Percentiles rank a stretch among this genome's conserved stretches.
Evolutionary conservation across 2,329 filamentous ascomycete species (phyloP).

Genomic region (Xylaria sp.): DNA sequence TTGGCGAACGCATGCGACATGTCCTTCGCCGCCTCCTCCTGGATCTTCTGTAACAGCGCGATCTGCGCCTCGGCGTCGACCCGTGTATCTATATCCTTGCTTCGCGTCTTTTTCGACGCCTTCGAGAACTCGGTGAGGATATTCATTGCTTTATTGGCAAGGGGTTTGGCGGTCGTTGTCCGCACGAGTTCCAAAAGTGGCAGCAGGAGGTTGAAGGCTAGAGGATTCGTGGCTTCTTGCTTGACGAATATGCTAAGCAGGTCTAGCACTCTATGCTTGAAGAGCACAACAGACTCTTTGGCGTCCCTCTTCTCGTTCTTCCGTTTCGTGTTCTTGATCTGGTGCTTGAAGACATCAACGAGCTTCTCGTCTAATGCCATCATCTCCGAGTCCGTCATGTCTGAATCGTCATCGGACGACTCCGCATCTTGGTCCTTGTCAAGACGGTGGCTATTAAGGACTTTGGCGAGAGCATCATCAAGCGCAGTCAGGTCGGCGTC

Average conservation of each 20-base stretch:
- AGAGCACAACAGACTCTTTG: constrained; percentile 86
- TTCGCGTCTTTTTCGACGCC: constrained; percentile 62
- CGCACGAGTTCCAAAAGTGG: constrained; percentile 79
- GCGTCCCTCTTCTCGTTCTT: constrained; percentile 88
- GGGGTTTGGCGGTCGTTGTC: constrained; percentile 75
- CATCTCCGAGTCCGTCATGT: constrained; percentile 98
- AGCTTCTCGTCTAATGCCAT: constrained; percentile 84
- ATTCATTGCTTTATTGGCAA: constrained; percentile 74
- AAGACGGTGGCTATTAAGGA: constrained; percentile 73
- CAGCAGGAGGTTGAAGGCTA: constrained; percentile 73
- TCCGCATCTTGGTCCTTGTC: constrained; percentile 64
- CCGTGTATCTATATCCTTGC: constrained; percentile 48
- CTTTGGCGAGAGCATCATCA: constrained; percentile 77
- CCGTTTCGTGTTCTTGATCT: constrained; percentile 69
- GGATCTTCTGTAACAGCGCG: constrained; percentile 68
- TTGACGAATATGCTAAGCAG: constrained; percentile 85
- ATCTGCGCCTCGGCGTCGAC: constrained; percentile 54
- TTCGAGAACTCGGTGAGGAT: constrained; percentile 76
- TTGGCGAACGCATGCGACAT: constrained; percentile 72
- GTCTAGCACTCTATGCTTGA: constrained; percentile 93
- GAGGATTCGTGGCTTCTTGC: constrained; percentile 70
- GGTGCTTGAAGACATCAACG: constrained; percentile 82
- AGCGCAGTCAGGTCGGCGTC: constrained; percentile 58
- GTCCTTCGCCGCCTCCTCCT: constrained; percentile 68
- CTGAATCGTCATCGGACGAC: constrained; percentile 67